Percentiles rank a stretch among this genome's conserved stretches.
These are phyloP conservation scores for Thielaviopsis populi DNA, from an alignment of 2,329 filamentous ascomycete genomes.

Conservation along the genomic window DNA sequence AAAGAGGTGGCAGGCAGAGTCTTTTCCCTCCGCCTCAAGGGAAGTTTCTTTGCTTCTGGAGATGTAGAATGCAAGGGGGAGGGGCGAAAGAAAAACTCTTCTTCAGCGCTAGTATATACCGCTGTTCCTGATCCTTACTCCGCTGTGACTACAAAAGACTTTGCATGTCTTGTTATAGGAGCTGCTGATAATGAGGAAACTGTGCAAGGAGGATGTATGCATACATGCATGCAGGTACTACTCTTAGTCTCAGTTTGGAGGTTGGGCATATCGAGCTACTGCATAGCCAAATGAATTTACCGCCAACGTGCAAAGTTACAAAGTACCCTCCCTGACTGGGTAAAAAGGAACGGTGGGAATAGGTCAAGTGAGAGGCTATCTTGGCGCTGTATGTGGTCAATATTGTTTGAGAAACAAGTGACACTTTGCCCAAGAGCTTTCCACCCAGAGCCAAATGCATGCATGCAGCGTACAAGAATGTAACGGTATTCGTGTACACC, in stretches of 20 bases:
- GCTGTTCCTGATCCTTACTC: not conserved
- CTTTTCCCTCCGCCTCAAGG: not conserved
- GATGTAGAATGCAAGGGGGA: too few species aligned
- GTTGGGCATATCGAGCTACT: not conserved
- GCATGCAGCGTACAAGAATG: not conserved
- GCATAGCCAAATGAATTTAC: not conserved
- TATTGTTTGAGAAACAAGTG: not conserved
- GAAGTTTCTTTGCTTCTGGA: not conserved
- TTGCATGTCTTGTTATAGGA: not conserved
- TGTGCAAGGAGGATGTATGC: not conserved
- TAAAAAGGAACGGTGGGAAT: not conserved
- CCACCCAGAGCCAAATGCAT: not conserved
- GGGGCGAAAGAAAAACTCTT: too few species aligned
- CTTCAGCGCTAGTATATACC: not conserved
- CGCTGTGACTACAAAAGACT: not conserved
- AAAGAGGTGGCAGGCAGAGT: not conserved
- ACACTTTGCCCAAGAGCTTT: not conserved
- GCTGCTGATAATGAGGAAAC: not conserved
- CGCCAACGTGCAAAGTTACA: not conserved
- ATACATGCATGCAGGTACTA: slow-evolving; percentile 5
- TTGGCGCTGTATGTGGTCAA: not conserved
- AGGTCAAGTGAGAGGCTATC: not conserved
- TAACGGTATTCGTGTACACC: not conserved
- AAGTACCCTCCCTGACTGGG: not conserved
- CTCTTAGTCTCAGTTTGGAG: not conserved